Evolutionary conservation across 495 filamentous ascomycete genomes (phyloP), one percentile per base, ranked within the genome.

Genomic region (Aspergillus heteromorphus): DNA sequence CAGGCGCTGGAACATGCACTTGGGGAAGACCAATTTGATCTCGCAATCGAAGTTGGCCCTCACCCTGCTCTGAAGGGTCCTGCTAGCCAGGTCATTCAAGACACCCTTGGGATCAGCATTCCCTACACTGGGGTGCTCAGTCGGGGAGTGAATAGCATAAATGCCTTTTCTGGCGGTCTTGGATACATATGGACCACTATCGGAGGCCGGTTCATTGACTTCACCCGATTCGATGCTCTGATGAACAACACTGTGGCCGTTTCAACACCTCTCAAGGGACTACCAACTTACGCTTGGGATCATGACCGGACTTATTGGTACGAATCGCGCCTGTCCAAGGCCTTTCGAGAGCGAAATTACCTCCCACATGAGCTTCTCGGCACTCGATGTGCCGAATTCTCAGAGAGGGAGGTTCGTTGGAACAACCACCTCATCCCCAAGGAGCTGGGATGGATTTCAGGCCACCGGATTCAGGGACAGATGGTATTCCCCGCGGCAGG

Each of bases 1-100:
- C 20, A 52, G 5, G 57, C 57, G 0, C 14, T 60, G 23, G 21
- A 40, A 16, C 23, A 5, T 2, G 29, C 53, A 2, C 16, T 55
- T 1, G 20, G 14, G 4, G 10, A 42, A 6, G 17, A 18, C 6
- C 55, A 56, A 6, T 76, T 71, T 31, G 31, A 50, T 59, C 42
- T 58, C 18, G 70, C 48, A 25, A 57, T 82, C 25, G 80, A 83
- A 51, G 49, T 82, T 16, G 80, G 80, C 0, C 80, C 80, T 1
- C 79, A 81, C 55, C 63, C 74, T 2, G 66, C 70, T 19, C 64
- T 83, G 1, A 73, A 65, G 45, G 66, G 72, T 1, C 73, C 78
- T 6, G 65, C 65, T 5, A 57, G 49, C 1, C 63, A 75, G 45
- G 74, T 50, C 13, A 9, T 40, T 0, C 18, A 40, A 18, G 31